Evolutionary conservation across 2,329 filamentous ascomycete genomes (phyloP), one percentile per base, ranked within the genome.

Genomic region (Thielaviopsis punctulata): DNA sequence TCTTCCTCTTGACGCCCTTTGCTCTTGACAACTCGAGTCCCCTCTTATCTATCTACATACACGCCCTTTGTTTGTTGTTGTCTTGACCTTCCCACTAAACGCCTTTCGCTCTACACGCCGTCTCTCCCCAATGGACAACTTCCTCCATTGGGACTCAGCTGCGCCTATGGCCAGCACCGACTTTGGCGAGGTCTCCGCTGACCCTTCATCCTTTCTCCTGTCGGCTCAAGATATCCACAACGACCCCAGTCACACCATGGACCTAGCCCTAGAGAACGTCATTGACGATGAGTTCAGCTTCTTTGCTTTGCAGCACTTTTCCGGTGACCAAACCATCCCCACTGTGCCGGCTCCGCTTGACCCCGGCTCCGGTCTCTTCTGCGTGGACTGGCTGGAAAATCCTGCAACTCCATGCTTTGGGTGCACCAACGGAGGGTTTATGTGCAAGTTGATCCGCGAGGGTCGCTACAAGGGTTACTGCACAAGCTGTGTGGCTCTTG

Each of bases 221-320:
- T 56, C 62, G 30, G 57, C 61, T 48, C 61, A 65, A 39, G 63
- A 68, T 57, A 63, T 65, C 56, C 61, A 60, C 48, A 55, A 61
- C 46, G 62, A 66, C 52, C 56, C 61, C 15, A 56, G 59, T 5
- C 58, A 61, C n/a, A 61, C 73, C 61, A 69, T 79, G 58, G 73
- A 74, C 54, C 67, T 80, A 15, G 70, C 73, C 30, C 67, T 80
- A 52, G 74, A 69, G 36, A 73, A 77, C 57, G 68, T 73, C 47
- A 69, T 72, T n/a, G 73, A 73, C 39, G 76, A 80, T 56, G 74
- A 79, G 61, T 76, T 76, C 60, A 73, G 74, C 44, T 78, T 76
- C 60, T 73, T 70, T 64, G 76, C 75, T 54, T 65, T 80, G 4
- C 69, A 80, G 58, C 76, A 80, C 60, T 80, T 73, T 59, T 68